Percentiles rank a stretch among this genome's conserved stretches.
These are phyloP conservation scores for Camelina sativa DNA, from an alignment of 345 rosid genomes.

Conservation along the genomic window DNA sequence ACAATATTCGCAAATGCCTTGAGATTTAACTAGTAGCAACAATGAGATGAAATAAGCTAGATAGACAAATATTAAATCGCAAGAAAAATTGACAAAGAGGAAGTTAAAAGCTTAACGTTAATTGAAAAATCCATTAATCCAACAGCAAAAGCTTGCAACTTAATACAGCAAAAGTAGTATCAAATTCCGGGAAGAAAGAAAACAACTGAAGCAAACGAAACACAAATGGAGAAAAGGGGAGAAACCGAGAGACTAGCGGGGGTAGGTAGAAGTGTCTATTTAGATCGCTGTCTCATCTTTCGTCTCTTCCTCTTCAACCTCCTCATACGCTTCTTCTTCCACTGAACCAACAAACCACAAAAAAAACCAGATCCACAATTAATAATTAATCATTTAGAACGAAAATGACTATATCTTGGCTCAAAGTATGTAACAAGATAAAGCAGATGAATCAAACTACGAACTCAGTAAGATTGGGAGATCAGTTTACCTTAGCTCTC, in stretches of 20 bases:
- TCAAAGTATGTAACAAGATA: background rate
- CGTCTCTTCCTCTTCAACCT: constrained; percentile 60
- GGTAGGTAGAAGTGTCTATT: constrained; percentile 36
- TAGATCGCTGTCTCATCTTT: constrained; percentile 58
- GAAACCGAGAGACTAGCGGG: background rate
- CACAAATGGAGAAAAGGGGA: constrained; percentile 3
- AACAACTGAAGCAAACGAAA: constrained; percentile 13
- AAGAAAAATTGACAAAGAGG: background rate
- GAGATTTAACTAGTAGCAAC: background rate
- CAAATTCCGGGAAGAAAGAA: background rate
- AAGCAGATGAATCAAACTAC: background rate
- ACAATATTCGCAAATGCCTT: background rate
- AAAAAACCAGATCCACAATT: constrained; percentile 24
- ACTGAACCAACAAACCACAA: constrained; percentile 15
- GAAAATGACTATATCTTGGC: background rate
- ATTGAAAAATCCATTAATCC: constrained; percentile 20
- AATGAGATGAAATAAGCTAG: background rate
- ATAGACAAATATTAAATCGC: background rate
- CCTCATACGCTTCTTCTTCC: constrained; percentile 64
- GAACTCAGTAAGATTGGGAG: background rate
- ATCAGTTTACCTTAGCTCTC: constrained; percentile 32
- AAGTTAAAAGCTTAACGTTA: background rate
- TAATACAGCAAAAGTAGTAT: constrained; percentile 5
- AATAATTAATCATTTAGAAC: background rate
- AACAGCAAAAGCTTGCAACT: constrained; percentile 3